Evolutionary conservation across 192 early-diverging fungal genomes (phyloP), one percentile per base, ranked within the genome.

Genomic region (Entophlyctis luteolus): DNA sequence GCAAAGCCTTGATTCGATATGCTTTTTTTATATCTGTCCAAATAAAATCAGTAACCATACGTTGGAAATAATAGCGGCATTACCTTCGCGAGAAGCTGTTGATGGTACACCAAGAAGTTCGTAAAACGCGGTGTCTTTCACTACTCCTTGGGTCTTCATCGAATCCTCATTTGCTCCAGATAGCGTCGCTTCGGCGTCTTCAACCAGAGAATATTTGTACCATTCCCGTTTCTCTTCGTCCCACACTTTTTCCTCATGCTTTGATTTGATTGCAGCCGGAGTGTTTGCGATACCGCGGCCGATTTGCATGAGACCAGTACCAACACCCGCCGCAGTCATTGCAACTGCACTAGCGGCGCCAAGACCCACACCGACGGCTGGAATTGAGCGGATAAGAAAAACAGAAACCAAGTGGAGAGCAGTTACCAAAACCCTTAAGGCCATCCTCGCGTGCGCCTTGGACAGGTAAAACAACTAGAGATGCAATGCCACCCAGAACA

Each of bases 1-100:
- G 80, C 10, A 93, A 55, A 4, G 72, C 70, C 42, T 63, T 69
- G 45, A 70, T 48, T 39, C 67, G 18, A 34, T 74, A 76, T 48
- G 88, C 89, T 67, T 93, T 95, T 69, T 96, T 96, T 65, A 96
- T 91, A 50, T 91, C 91, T 10, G 79, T 42, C n/a, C 39, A 42
- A 42, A n/a, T 12, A 42, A 42, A 42, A 42, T 42, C n/a, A 12
- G 8, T 42, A n/a, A 42, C n/a, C 39, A 42, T 8, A 42, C 39
- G n/a, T n/a, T 42, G n/a, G n/a, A n/a, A n/a, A n/a, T n/a, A n/a
- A n/a, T n/a, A n/a, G n/a, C n/a, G n/a, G n/a, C n/a, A n/a, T n/a
- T 12, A 42, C 39, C 39, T 12, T 42, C 79, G 31, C 82, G 77
- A 28, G 88, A 88, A 18, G 94, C 94, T 5, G 84, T 75, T 14